Base-by-base conservation (phyloP, 2,329 filamentous ascomycete genomes). In the Aspergillus vadensis region DNA sequence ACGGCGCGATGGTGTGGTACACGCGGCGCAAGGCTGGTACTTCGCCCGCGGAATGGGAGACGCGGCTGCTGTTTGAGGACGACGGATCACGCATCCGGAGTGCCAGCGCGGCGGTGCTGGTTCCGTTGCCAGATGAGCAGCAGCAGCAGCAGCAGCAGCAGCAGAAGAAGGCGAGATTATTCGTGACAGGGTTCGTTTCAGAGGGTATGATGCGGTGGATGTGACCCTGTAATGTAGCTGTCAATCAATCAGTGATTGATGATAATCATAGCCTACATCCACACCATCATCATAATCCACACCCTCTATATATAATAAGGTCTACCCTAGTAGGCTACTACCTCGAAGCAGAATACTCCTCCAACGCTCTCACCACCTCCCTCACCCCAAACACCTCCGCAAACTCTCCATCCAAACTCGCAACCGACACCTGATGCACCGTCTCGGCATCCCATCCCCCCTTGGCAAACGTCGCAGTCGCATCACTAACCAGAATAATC, bases 111-210 rank as follows among this genome's bases (percentile, higher is more conserved):
- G 83, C 83, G 0, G 79, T 86, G 0, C 59, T 88, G 47, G 77
- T 88, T 1, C 79, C 80, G 0, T 80, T 85, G 55, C 79, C 85
- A 14, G 65, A 63, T 0, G 79, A 79, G 30, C 30, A 32, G 25
- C 25, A 30, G 27, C 8, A 30, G 30, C 30, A 32, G 25, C 25
- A 30, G 27, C 8, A 30, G 27, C 27, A 32, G 30, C 30, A 32
- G 32, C 32, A 36, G 0, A 76, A 78, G 65, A 78, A 81, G 17
- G 86, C 80, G 0, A 86, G 84, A 83, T 68, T 88, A 15, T 87
- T 85, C 69, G 80, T 83, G 2, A 85, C 85, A 0, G 85, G 86
- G 0, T 85, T 86, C 58, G 62, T 83, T 61, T 81, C 83, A 2
- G 73, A 76, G 32, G 79, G 71, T 59, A 74, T 82, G 36, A 68